Evolutionary conservation across 2,329 filamentous ascomycete genomes (phyloP), one percentile per base, ranked within the genome.

Genomic region (Fusarium veterinarium): DNA sequence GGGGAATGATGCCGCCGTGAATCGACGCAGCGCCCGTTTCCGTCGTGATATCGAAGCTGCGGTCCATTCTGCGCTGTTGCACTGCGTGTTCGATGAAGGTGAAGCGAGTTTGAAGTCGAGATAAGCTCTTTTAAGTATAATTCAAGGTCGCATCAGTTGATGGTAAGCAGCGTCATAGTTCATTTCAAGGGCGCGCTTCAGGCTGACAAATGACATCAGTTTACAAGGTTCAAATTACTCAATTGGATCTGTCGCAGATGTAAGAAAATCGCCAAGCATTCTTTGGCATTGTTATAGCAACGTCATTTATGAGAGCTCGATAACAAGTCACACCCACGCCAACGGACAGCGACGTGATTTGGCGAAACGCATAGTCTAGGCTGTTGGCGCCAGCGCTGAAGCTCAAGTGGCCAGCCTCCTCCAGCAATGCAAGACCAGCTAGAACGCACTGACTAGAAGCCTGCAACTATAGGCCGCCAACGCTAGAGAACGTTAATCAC

Each of bases 171-270:
- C 44, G 60, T 64, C 44, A 51, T 61, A 30, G 31, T 42, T 51
- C 20, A 51, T 2, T 11, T 16, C 12, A 49, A 63, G 53, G 56
- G 60, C 60, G 56, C 56, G 45, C 55, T 42, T 44, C 33, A 20
- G 7, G 42, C 60, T 63, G 37, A 63, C 44, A 42, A 20, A 61
- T 64, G 60, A 64, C 60, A 49, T 64, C 44, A 38, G 20, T 60
- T n/a, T 23, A 35, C 57, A n/a, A 4, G 57, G 4, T 25, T 35
- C 28, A 6, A 19, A 17, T 5, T 19, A 14, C n/a, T 25, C 35
- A 20, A 37, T 28, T 48, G 14, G 13, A 7, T 48, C 31, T 20
- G 11, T 17, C 30, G 7, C 1, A 14, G 8, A 25, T 35, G 19
- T 35, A 12, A 48, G 53, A 28, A 46, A 48, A 7, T n/a, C 4